Evolutionary conservation across 352 stramenopile species (phyloP), one percentile per base, ranked within the genome.

Genomic region (Pythium sp.): DNA sequence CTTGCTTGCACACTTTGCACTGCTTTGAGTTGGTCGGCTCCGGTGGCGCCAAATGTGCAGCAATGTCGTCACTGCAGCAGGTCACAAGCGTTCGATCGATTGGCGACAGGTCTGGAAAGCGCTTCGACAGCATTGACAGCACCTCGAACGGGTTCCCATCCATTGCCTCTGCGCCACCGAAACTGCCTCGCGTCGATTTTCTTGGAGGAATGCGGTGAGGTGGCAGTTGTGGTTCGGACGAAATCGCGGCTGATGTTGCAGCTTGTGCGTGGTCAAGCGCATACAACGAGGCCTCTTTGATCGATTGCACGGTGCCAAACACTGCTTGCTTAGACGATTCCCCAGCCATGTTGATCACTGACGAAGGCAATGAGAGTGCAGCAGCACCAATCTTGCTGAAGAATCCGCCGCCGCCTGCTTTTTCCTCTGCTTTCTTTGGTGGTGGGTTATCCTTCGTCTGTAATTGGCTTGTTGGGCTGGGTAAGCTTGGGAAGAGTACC

Each of bases 221-320:
- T 22, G 73, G 72, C 28, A 87, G 60, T 30, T 81, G 68, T 2
- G 83, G 77, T 32, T 94, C 80, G 0, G 75, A 62, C 8, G 74
- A 79, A 49, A 92, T 91, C 0, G 76, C 82, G 41, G 84, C 84
- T 2, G 69, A 75, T 6, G 84, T 92, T 24, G 82, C 82, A 30
- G 84, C 82, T 74, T 92, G 81, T 0, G 81, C 86, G 63, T 88
- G 86, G 53, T 94, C 84, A 14, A 92, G 71, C 0, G 82, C 86
- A 66, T 87, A 91, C 43, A 94, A 36, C n/a, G 84, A 91, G 1
- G 80, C 84, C 56, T 94, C 83, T 59, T 89, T 91, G 47, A 94
- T 83, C 1, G 86, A 89, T 64, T 92, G 80, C 1, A 89, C 78
- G 0, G 85, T 90, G 5, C 81, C 82, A 68, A 87, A 82, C 8